Conservation (phyloP, 164 flowering plant species). For the Brasenia schreberi region DNA sequence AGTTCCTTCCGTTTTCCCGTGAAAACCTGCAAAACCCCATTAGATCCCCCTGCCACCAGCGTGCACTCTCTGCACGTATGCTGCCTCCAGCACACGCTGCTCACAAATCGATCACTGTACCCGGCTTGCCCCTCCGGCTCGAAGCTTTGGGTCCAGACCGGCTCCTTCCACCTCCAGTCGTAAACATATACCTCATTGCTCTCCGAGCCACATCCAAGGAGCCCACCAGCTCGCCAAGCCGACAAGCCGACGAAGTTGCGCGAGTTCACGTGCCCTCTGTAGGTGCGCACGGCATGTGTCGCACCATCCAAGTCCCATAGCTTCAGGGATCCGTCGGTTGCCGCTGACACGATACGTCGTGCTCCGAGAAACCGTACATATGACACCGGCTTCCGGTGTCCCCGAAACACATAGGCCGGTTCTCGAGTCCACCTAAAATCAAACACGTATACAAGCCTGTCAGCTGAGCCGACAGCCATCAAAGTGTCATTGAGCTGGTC, state of each 20-base stretch:
- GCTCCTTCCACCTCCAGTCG: constrained; percentile 56
- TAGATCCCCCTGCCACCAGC: constrained; percentile 57
- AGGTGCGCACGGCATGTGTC: constrained; percentile 23
- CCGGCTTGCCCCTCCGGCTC: constrained; percentile 9
- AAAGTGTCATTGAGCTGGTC: constrained; percentile 28
- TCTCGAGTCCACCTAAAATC: constrained; percentile 24
- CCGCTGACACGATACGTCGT: constrained; percentile 26
- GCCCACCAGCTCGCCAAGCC: constrained; percentile 45
- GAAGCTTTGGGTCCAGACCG: constrained; percentile 49
- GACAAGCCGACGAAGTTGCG: constrained; percentile 62
- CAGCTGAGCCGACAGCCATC: constrained; percentile 49
- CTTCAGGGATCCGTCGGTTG: constrained; percentile 48
- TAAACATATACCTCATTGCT: constrained; percentile 47
- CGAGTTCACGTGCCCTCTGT: constrained; percentile 40
- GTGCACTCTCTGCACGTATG: constrained; percentile 30
- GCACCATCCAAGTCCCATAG: constrained; percentile 26
- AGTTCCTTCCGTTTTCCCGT: constrained; percentile 17
- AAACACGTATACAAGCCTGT: constrained; percentile 36
- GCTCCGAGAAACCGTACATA: constrained; percentile 32
- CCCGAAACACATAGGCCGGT: constrained; percentile 29
- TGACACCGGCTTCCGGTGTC: constrained; percentile 50
- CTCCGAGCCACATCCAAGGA: constrained; percentile 64
- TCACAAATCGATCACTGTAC: constrained; percentile 23
- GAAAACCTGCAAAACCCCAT: constrained; percentile 47
- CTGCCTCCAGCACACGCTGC: constrained; percentile 62